Percentiles rank a stretch among this genome's conserved stretches.
Evolutionary conservation across 139 green algal genomes (phyloP).

Genomic region (Haematococcus sp.): DNA sequence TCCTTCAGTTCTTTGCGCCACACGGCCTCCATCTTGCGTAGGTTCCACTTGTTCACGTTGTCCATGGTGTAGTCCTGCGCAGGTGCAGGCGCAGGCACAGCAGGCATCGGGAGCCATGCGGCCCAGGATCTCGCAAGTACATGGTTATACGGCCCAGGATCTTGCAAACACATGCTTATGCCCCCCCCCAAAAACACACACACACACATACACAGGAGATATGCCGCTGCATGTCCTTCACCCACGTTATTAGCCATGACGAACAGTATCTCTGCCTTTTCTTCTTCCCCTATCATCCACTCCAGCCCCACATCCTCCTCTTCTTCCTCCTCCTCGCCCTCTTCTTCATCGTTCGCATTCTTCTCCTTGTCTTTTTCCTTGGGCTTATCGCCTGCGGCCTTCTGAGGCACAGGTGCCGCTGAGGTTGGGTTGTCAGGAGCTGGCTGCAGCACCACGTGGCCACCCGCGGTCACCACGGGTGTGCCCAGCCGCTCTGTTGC

Average conservation of each 20-base stretch:
- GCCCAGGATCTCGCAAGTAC: background rate
- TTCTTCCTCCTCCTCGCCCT: too few relatives aligned
- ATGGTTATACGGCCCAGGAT: too few relatives aligned
- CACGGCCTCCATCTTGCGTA: slow-evolving; percentile 9
- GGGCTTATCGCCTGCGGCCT: background rate
- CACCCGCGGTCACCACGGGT: too few relatives aligned
- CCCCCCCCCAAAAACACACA: too few relatives aligned
- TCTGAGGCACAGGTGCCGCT: too few relatives aligned
- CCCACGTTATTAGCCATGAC: slow-evolving; percentile 1
- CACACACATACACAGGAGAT: too few relatives aligned
- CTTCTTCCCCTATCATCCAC: background rate
- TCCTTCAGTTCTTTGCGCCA: slow-evolving; percentile 18
- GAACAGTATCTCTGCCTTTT: slow-evolving; percentile 14
- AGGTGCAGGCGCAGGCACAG: background rate
- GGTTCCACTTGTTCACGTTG: slow-evolving; percentile 25
- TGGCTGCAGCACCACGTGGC: too few relatives aligned
- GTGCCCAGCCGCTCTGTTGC: too few relatives aligned
- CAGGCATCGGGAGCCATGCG: background rate
- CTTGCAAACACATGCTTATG: background rate
- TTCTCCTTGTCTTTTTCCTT: background rate
- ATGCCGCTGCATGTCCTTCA: too few relatives aligned
- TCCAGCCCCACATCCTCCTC: too few relatives aligned
- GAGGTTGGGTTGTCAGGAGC: too few relatives aligned
- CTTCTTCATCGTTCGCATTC: background rate
- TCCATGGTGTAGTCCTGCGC: slow-evolving; percentile 19